Evolutionary conservation across 208 protist genomes (phyloP).

Genomic region (Trypanosoma mega): DNA sequence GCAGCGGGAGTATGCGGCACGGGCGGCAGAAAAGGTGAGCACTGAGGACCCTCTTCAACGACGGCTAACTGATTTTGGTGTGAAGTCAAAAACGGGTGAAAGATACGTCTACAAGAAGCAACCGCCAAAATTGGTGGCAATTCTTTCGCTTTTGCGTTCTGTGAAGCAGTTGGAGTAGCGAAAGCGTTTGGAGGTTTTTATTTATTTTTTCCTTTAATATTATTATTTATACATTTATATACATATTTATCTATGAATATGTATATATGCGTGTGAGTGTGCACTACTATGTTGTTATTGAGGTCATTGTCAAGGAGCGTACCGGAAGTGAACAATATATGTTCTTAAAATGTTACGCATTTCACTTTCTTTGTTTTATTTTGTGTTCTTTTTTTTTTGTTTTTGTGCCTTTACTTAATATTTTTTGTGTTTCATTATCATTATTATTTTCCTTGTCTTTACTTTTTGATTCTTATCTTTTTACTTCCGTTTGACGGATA

Average conservation of each 20-base stretch:
- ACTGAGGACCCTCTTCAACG: constrained; percentile 26
- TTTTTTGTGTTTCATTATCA: too few species aligned
- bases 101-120: constrained; percentile 64
- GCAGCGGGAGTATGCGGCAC: constrained; percentile 36
- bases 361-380: constrained; percentile 14
- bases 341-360: too few species aligned
- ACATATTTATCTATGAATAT: background rate
- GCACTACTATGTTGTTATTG: too few species aligned
- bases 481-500: background rate
- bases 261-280: too few species aligned
- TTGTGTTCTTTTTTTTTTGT: constrained; percentile 14
- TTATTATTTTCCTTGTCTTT: too few species aligned
- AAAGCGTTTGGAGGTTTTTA: background rate
- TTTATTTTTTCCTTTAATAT: constrained; percentile 2
- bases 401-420: constrained; percentile 4
- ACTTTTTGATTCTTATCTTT: constrained; percentile 23
- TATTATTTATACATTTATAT: background rate
- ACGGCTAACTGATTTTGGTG: constrained; percentile 50
- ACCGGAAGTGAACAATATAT: too few species aligned
- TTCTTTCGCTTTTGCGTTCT: constrained; percentile 45
- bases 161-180: constrained; percentile 16
- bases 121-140: constrained; percentile 31
- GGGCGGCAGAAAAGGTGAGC: constrained; percentile 10
- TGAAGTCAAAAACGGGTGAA: constrained; percentile 22
- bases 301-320: too few species aligned